Percentiles rank a stretch among this genome's conserved stretches.
Conservation (phyloP, 257 asterid genomes). For the Jasminum sambac region DNA sequence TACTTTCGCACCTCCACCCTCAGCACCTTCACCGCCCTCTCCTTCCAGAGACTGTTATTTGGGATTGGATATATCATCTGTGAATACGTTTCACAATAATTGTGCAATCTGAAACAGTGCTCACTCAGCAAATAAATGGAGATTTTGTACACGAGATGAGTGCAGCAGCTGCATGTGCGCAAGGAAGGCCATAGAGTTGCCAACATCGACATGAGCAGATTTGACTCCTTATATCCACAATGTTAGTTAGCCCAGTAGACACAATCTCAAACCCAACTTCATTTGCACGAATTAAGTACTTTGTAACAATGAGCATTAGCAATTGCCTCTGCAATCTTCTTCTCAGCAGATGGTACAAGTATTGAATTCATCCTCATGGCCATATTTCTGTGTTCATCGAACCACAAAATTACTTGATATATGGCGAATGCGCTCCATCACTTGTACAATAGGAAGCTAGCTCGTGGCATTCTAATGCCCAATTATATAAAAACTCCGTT, state of each 20-base stretch:
- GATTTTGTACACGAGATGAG: constrained; percentile 87
- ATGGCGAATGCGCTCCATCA: constrained; percentile 86
- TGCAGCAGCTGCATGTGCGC: constrained; percentile 98
- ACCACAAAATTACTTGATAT: constrained; percentile 72
- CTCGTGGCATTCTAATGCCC: constrained; percentile 96
- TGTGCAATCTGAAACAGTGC: constrained; percentile 81
- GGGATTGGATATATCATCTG: constrained; percentile 81
- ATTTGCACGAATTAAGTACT: constrained; percentile 89
- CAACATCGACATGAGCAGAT: constrained; percentile 93
- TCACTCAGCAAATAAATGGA: constrained; percentile 76
- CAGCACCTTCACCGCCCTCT: constrained; percentile 57
- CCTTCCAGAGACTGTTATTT: constrained; percentile 74
- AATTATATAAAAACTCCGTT: constrained; percentile 68
- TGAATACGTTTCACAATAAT: constrained; percentile 81
- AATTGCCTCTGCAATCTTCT: constrained; percentile 75
- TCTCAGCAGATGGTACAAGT: constrained; percentile 84
- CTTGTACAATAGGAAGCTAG: constrained; percentile 84
- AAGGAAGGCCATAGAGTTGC: constrained; percentile 92
- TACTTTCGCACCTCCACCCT: constrained; percentile 58
- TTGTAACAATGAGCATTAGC: constrained; percentile 83
- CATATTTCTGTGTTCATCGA: constrained; percentile 58
- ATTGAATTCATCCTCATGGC: constrained; percentile 64
- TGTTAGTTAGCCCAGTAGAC: constrained; percentile 81
- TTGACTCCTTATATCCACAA: constrained; percentile 83
- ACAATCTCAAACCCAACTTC: constrained; percentile 98